phyloP scores from a whole-genome alignment of 2,329 filamentous ascomycete genomes.

The Epichloe sibirici region DNA sequence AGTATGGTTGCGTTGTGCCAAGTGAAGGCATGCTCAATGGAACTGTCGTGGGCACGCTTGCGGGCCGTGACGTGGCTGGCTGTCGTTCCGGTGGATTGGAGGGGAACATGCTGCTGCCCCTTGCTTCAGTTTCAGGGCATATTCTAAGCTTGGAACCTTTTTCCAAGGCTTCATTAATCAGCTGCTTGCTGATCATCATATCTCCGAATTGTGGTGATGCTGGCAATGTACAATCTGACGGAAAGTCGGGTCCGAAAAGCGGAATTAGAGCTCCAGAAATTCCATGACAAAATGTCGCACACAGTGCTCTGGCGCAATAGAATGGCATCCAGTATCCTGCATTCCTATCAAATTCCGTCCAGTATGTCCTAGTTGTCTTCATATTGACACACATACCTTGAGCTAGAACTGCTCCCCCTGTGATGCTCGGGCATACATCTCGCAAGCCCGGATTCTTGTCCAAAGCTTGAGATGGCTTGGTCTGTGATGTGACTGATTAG shows the following conservation, averaged over 20 bases:
- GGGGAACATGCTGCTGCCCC: neutral
- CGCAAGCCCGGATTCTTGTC: slow-evolving; percentile 67
- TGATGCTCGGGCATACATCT: slow-evolving; percentile 90
- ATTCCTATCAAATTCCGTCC: slow-evolving; percentile 6
- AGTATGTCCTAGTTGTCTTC: neutral
- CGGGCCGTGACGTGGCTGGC: neutral
- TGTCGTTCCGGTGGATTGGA: neutral
- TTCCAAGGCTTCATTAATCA: slow-evolving; percentile 39
- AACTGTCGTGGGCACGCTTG: neutral
- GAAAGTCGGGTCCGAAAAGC: slow-evolving; percentile 77
- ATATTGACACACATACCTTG: slow-evolving; percentile 52
- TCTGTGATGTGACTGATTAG: slow-evolving; percentile 39
- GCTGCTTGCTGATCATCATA: slow-evolving; percentile 51
- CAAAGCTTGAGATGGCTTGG: slow-evolving; percentile 74
- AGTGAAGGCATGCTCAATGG: neutral
- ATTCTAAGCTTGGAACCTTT: slow-evolving; percentile 24
- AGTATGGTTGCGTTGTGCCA: neutral
- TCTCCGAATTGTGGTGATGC: slow-evolving; percentile 50
- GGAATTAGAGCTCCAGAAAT: slow-evolving; percentile 82
- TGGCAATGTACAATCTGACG: slow-evolving; percentile 54
- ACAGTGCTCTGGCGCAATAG: slow-evolving; percentile 71
- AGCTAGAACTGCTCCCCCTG: slow-evolving; percentile 76
- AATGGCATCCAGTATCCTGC: slow-evolving; percentile 96
- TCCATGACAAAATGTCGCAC: slow-evolving; percentile 75
- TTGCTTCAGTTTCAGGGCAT: neutral